Evolutionary conservation across 1,284 basidiomycete genomes (phyloP), one percentile per base, ranked within the genome.

Genomic region (Cerioporus squamosus): DNA sequence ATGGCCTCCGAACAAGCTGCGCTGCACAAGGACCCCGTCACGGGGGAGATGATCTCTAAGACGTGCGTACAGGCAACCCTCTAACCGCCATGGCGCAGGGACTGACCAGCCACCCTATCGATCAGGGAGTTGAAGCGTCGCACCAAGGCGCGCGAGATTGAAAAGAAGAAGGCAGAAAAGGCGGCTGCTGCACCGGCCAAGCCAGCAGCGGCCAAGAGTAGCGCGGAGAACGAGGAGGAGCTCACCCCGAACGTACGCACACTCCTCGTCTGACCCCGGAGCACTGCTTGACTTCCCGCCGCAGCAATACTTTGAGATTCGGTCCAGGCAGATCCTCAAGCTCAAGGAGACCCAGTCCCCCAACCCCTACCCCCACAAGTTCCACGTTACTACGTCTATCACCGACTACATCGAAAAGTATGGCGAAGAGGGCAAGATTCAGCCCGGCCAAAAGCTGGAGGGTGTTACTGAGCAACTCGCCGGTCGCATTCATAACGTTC

Each of bases 311-410:
- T 97, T 93, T 75, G 95, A 98, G 75, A 81, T 95, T 65, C 89
- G 97, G 67, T 92, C 89, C 48, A 87, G 95, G 57, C 88, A 93
- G 69, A 95, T 99, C 69, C 86, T 89, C 67, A 87, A 88, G 68
- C 84, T 99, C 60, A 90, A 95, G 74, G 84, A 91, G 73, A 91
- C 93, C 47, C 89, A 91, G 74, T 77, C 85, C 31, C 95, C 94
- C 5, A 94, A 97, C 73, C 97, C 97, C 3, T 99, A 99, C 81
- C 97, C 97, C 20, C 97, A 99, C 88, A 99, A 99, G 85, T 99
- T 99, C 81, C 77, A 97, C 69, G 95, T 97, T 44, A 81, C 90
- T 48, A 81, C 80, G 63, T 93, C 92, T n/a, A 81, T 99, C 69
- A 80, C 86, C 17, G 72, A 79, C 14, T 99, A 90, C 77, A 87